Conservation (phyloP, 2,329 filamentous ascomycete genomes). For the Colletotrichum gloeosporioides region DNA sequence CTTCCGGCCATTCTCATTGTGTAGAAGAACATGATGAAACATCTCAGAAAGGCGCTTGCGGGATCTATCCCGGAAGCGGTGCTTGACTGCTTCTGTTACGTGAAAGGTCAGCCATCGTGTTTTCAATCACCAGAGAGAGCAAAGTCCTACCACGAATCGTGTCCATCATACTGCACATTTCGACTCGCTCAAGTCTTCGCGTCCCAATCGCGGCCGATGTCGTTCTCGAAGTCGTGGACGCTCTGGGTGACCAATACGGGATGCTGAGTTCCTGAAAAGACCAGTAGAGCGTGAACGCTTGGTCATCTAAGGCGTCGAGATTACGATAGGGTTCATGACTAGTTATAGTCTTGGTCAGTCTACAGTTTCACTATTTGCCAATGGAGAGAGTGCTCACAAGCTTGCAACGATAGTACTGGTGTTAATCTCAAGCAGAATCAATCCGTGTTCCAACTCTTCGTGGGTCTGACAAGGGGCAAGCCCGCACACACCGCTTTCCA, state of each 20-base stretch:
- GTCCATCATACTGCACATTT: background rate
- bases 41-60: background rate
- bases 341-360: background rate
- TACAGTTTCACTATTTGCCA: background rate
- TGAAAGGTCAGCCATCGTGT: background rate
- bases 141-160: background rate
- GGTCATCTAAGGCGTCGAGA: background rate
- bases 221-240: background rate
- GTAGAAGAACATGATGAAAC: background rate
- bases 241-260: background rate
- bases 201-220: background rate
- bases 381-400: background rate
- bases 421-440: accelerated
- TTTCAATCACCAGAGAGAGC: background rate
- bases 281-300: background rate
- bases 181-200: background rate
- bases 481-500: background rate
- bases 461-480: accelerated
- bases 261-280: background rate
- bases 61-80: background rate
- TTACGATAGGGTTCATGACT: background rate
- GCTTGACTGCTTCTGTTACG: accelerated
- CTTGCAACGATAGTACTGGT: accelerated
- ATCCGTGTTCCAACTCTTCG: accelerated
- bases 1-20: background rate